phyloP scores from a whole-genome alignment of 768 basidiomycete species.

The Ramaria sp. region DNA sequence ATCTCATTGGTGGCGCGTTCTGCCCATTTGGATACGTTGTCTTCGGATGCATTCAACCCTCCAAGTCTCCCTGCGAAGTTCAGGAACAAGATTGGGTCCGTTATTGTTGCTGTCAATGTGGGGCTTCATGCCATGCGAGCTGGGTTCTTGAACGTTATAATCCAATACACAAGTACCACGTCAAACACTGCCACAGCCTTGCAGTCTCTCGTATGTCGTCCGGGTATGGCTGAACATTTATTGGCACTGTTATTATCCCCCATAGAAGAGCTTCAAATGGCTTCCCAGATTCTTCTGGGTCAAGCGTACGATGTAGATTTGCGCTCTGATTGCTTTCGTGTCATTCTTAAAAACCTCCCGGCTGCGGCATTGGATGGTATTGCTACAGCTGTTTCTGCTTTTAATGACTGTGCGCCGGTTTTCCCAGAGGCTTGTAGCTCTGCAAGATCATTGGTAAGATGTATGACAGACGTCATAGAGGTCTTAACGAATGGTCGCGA shows the following conservation, averaged over 20 bases:
- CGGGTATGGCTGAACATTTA: conserved; percentile 47
- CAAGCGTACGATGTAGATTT: conserved; percentile 85
- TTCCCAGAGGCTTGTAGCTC: conserved; percentile 81
- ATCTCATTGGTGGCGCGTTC: conserved; percentile 46
- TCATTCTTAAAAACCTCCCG: conserved; percentile 57
- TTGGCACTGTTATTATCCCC: conserved; percentile 76
- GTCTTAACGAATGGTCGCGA: conserved; percentile 65
- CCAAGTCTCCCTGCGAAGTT: conserved; percentile 17
- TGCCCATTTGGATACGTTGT: conserved; percentile 58
- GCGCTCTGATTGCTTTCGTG: conserved; percentile 79
- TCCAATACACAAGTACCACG: conserved; percentile 50
- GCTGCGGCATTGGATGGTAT: conserved; percentile 61
- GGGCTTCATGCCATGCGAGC: conserved; percentile 45
- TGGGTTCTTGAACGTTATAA: conserved; percentile 52
- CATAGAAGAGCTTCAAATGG: conserved; percentile 56
- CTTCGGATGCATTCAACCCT: conserved; percentile 36
- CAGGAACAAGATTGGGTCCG: conserved; percentile 21
- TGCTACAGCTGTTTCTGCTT: conserved; percentile 52
- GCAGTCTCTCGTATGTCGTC: conserved; percentile 41
- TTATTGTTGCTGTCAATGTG: conserved; percentile 35
- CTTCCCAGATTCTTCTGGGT: conserved; percentile 71
- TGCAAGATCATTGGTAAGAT: conserved; percentile 85
- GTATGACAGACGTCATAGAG: conserved; percentile 87
- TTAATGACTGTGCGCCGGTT: conserved; percentile 44
- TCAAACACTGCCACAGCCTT: conserved; percentile 36